phyloP scores from a whole-genome alignment of 768 basidiomycete species.

The Russula vinacea region DNA sequence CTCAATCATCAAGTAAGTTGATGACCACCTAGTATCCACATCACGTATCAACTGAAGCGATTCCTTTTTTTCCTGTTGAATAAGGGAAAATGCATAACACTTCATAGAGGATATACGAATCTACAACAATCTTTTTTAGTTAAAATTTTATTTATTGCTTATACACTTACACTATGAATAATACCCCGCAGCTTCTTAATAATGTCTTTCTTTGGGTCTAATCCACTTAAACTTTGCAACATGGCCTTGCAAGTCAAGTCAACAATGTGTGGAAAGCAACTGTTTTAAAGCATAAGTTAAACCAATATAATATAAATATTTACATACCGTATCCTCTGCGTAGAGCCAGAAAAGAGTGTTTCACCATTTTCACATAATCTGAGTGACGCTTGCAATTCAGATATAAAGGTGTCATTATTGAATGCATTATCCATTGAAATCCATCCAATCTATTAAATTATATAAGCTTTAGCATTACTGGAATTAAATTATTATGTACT shows the following conservation, averaged over 20 bases:
- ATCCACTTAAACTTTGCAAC: neutral
- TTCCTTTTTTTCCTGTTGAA: no score
- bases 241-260: neutral
- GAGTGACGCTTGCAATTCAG: no score
- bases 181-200: neutral
- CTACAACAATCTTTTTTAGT: neutral
- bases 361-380: no score
- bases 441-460: no score
- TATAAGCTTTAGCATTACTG: no score
- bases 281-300: neutral
- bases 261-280: conserved; percentile 11
- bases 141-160: neutral
- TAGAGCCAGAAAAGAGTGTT: no score
- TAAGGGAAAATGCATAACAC: neutral
- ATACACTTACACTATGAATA: conserved; percentile 3
- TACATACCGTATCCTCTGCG: no score
- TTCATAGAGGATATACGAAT: neutral
- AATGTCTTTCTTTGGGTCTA: neutral
- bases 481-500: no score
- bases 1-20: neutral
- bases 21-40: neutral
- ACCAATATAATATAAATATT: neutral
- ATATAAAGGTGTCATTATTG: no score
- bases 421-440: no score
- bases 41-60: neutral